Evolutionary conservation across 2,329 filamentous ascomycete genomes (phyloP), one percentile per base, ranked within the genome.

Genomic region (Claviceps monticola): DNA sequence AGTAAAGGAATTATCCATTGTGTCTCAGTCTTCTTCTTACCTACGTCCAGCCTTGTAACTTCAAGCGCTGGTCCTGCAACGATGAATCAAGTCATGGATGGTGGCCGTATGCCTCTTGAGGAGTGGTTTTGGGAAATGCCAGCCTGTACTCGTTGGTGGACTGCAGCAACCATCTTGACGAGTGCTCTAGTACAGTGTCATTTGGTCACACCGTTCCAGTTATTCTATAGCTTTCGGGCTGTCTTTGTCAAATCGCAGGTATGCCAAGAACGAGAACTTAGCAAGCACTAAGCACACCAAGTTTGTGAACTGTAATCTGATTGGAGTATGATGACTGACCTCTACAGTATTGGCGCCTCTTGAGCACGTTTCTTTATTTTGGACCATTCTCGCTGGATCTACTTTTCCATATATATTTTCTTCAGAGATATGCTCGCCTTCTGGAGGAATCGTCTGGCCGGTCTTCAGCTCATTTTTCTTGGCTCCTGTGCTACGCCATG

Each of bases 51-150:
- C 17, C 11, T 17, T 34, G 6, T 26, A 34, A 17, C 6, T 34
- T 5, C 13, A 9, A 29, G 43, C 23, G 13, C 11, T 26, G 21
- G 42, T 26, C 21, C 13, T 4, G 2, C 43, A 17, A 29, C 19
- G 55, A 80, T 80, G 77, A 76, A 80, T 58, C 75, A 78, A 61
- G 74, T 79, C 61, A 74, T 80, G 64, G 78, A 79, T 53, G 78
- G 75, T 58, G 79, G 76, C 54, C 74, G 76, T 51, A 73, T 95
- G 62, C 93, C 91, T 43, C 77, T 98, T 7, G 93, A 97, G 69
- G 85, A 91, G 59, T 98, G 93, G 93, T 97, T 96, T 69, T 96
- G 88, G 78, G 93, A 98, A 68, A 96, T 96, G 86, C 93, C 93
- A 3, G 82, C 93, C 26, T 95, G 90, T 68, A 98, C 93, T 39